Evolutionary conservation across 768 basidiomycete species (phyloP).

Genomic region (Roridomyces roridus): DNA sequence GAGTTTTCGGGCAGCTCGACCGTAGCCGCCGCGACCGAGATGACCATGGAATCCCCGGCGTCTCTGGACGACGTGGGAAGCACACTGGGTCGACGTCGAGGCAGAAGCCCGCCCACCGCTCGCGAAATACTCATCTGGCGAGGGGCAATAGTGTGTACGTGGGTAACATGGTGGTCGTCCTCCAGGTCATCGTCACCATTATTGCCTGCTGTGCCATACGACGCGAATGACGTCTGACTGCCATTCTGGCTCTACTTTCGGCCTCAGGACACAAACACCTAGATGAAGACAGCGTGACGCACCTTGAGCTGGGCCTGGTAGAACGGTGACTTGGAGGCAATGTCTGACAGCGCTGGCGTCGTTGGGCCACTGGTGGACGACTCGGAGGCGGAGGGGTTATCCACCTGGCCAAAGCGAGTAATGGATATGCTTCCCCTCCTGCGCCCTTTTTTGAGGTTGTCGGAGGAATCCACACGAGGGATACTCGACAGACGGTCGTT

Average conservation of each 20-base stretch:
- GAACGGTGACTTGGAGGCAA: conserved; percentile 53
- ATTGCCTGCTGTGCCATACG: conserved; percentile 38
- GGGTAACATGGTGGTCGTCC: conserved; percentile 53
- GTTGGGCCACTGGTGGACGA: conserved; percentile 30
- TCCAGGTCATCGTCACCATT: conserved; percentile 44
- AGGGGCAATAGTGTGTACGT: conserved; percentile 52
- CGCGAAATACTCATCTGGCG: conserved; percentile 46
- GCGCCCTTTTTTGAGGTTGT: conserved; percentile 39
- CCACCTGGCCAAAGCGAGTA: conserved; percentile 66
- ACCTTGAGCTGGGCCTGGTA: conserved; percentile 53
- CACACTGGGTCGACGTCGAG: conserved; percentile 50
- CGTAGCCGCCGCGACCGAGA: conserved; percentile 55
- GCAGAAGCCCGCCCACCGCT: conserved; percentile 47
- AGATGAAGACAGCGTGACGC: conserved; percentile 21
- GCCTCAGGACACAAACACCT: conserved; percentile 1
- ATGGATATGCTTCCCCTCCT: conserved; percentile 62
- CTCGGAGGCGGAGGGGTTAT: conserved; percentile 16
- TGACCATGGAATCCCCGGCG: conserved; percentile 47
- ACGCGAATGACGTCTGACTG: conserved; percentile 52
- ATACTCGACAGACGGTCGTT: conserved; percentile 22
- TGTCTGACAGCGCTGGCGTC: conserved; percentile 43
- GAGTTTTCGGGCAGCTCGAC: conserved; percentile 36
- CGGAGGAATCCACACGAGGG: conserved; percentile 28
- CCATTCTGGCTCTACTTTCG: conserved; percentile 42
- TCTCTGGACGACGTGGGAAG: conserved; percentile 32